Percentiles rank a stretch among this genome's conserved stretches.
Conservation (phyloP, 768 basidiomycete genomes). For the Psilocybe cubensis region DNA sequence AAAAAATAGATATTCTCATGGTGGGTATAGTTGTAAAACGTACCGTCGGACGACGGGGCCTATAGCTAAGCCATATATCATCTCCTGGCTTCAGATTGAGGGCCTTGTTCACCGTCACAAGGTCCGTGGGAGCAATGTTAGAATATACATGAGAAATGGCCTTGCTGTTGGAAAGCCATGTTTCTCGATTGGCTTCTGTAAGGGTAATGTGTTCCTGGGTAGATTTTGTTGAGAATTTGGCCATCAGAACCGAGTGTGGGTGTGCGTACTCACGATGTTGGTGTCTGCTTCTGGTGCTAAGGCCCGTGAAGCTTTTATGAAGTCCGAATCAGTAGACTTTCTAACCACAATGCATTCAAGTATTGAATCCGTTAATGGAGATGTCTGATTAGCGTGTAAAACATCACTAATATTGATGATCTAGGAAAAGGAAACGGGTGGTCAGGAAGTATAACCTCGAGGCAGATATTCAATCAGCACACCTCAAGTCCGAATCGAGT, state of each 20-base stretch:
- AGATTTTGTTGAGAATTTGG: conserved; percentile 20
- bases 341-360: conserved; percentile 53
- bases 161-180: conserved; percentile 50
- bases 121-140: conserved; percentile 22
- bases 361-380: conserved; percentile 32
- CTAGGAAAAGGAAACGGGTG: conserved; percentile 32
- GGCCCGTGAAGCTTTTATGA: conserved; percentile 44
- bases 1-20: conserved; percentile 10
- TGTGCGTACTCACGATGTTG: conserved; percentile 17
- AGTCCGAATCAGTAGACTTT: conserved; percentile 39
- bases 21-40: conserved; percentile 28
- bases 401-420: conserved; percentile 47
- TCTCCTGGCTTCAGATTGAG: conserved; percentile 53
- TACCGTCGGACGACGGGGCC: conserved; percentile 57
- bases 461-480: conserved; percentile 16
- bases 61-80: conserved; percentile 60
- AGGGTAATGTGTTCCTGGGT: conserved; percentile 53
- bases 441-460: conserved; percentile 16
- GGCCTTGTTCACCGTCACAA: conserved; percentile 24
- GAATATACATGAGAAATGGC: conserved; percentile 26
- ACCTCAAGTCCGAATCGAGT: conserved; percentile 89
- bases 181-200: conserved; percentile 44
- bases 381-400: conserved; percentile 35
- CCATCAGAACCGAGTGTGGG: conserved; percentile 5
- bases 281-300: conserved; percentile 26